These are phyloP conservation scores for Trichosporon coremiiforme DNA, from an alignment of 1,284 basidiomycete genomes.

Conservation along the genomic window DNA sequence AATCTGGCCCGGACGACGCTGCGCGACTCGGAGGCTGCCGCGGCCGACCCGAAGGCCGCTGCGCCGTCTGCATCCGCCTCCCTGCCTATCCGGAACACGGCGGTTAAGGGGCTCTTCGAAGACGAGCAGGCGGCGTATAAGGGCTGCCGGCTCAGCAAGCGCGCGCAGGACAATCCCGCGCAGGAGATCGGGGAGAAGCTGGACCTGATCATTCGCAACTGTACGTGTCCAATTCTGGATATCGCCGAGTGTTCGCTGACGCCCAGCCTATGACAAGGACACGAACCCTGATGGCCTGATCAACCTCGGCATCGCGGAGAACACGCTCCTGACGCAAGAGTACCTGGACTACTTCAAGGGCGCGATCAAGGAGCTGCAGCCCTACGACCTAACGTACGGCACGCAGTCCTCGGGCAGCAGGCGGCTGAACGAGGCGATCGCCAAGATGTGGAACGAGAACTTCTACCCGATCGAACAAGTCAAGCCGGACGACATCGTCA, in stretches of 20 bases:
- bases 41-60: not conserved
- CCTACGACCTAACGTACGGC: constrained; percentile 29
- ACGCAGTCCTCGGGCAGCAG: constrained; percentile 23
- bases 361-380: constrained; percentile 22
- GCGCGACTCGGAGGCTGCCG: not conserved
- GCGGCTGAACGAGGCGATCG: constrained; percentile 29
- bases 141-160: constrained; percentile 25
- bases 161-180: not conserved
- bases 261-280: constrained; percentile 26
- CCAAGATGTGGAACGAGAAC: constrained; percentile 34
- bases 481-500: constrained; percentile 38
- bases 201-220: constrained; percentile 25
- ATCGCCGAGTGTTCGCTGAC: not conserved
- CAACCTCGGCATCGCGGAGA: constrained; percentile 34
- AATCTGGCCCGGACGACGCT: constrained; percentile 3
- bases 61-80: not conserved
- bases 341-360: constrained; percentile 25
- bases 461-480: constrained; percentile 37
- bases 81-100: constrained; percentile 19
- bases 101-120: constrained; percentile 24
- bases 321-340: constrained; percentile 29
- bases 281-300: constrained; percentile 26
- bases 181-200: constrained; percentile 24
- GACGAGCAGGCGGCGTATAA: constrained; percentile 22
- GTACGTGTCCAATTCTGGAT: not conserved